Conservation (phyloP, 495 filamentous ascomycete genomes). For the Cladorrhinum samala region DNA sequence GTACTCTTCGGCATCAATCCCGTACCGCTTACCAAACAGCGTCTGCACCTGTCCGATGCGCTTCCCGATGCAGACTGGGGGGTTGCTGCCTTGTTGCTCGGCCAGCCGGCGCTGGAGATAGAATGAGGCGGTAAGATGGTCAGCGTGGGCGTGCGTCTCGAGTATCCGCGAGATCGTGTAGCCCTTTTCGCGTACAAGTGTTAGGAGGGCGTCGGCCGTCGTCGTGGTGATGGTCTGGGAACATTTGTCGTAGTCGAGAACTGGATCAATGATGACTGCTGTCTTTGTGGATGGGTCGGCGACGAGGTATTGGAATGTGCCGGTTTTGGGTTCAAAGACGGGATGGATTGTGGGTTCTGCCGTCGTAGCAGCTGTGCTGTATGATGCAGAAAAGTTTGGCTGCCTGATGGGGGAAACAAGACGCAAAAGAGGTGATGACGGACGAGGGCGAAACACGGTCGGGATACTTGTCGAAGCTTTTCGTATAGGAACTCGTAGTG, state of each 20-base stretch:
- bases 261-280: constrained; percentile 54
- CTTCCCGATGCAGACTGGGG: constrained; percentile 47
- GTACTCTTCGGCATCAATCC: constrained; percentile 35
- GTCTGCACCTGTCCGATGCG: constrained; percentile 49
- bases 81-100: constrained; percentile 18
- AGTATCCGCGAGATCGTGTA: constrained; percentile 47
- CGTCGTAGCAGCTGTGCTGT: neutral
- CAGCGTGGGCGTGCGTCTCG: constrained; percentile 59
- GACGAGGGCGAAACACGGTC: no score
- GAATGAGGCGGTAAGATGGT: constrained; percentile 50
- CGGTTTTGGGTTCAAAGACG: constrained; percentile 28
- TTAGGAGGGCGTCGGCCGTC: constrained; percentile 45
- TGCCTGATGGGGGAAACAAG: neutral
- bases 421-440: no score
- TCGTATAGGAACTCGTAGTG: neutral
- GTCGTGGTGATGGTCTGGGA: constrained; percentile 40
- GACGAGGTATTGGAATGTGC: constrained; percentile 57
- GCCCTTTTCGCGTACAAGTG: constrained; percentile 28
- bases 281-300: constrained; percentile 40
- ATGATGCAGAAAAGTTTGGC: no score
- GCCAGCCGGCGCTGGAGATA: constrained; percentile 46
- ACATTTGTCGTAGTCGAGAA: constrained; percentile 49
- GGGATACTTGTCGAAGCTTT: no score
- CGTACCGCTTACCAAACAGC: constrained; percentile 44
- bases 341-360: constrained; percentile 19